These are phyloP conservation scores for Pleodorina starrii DNA, from an alignment of 139 green algal genomes.

Conservation along the genomic window DNA sequence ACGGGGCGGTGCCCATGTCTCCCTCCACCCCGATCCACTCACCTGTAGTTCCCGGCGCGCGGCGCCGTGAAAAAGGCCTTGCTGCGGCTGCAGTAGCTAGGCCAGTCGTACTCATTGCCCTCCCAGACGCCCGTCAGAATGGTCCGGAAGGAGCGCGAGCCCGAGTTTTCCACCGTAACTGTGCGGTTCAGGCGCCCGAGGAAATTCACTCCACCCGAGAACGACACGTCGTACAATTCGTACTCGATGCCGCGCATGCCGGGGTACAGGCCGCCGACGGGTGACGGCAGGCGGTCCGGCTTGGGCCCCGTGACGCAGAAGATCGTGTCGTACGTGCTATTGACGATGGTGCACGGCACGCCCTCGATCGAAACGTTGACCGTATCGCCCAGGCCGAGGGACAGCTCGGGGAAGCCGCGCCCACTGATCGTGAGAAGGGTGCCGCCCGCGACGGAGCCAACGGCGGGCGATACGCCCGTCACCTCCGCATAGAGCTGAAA, in stretches of 20 bases:
- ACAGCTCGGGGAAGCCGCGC: slow-evolving; percentile 49
- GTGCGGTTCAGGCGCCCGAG: slow-evolving; percentile 28
- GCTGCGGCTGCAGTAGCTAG: slow-evolving; percentile 28
- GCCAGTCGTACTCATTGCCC: background rate
- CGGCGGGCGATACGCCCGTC: slow-evolving; percentile 16
- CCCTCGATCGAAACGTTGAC: slow-evolving; percentile 21
- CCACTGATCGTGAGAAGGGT: slow-evolving; percentile 45
- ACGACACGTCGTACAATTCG: slow-evolving; percentile 29
- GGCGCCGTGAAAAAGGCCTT: slow-evolving; percentile 58
- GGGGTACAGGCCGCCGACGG: slow-evolving; percentile 41
- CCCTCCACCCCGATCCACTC: too few relatives aligned
- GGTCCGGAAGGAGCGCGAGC: background rate
- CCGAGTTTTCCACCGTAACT: background rate
- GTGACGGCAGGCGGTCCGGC: background rate
- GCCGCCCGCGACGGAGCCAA: slow-evolving; percentile 51
- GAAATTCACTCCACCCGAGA: too few relatives aligned
- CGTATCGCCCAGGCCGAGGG: background rate
- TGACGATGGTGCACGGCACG: slow-evolving; percentile 50
- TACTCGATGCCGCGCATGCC: slow-evolving; percentile 47
- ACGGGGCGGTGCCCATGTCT: too few relatives aligned
- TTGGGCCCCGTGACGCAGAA: slow-evolving; percentile 42
- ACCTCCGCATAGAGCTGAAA: slow-evolving; percentile 63
- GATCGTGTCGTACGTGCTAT: slow-evolving; percentile 45
- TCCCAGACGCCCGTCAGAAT: slow-evolving; percentile 2
- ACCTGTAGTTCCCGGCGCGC: slow-evolving; percentile 32